These are phyloP conservation scores for Globisporangium okanoganense DNA, from an alignment of 352 stramenopile species.

Conservation along the genomic window DNA sequence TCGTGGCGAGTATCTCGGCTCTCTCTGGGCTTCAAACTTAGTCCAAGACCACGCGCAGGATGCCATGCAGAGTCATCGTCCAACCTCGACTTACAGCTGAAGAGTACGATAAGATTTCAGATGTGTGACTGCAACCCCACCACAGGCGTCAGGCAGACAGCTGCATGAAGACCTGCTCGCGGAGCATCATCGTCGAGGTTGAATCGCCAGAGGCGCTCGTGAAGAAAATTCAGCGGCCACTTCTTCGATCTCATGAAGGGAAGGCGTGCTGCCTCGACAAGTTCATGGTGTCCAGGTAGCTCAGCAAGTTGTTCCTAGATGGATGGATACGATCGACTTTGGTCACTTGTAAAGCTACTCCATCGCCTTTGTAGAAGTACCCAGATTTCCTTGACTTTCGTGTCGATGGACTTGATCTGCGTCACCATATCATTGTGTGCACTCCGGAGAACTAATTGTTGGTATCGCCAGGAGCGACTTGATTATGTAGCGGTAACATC, in stretches of 20 bases:
- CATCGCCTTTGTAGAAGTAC: not conserved
- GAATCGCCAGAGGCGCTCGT: not conserved
- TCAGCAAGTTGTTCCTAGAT: not conserved
- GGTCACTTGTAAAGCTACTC: not conserved
- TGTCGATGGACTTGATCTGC: not conserved
- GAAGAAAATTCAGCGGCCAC: conserved; percentile 2
- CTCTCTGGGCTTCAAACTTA: no score
- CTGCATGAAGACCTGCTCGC: no score
- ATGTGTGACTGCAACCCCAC: no score
- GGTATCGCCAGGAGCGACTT: not conserved
- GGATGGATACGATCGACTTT: not conserved
- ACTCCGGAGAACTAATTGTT: not conserved
- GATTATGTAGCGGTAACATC: not conserved
- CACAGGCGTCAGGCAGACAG: no score
- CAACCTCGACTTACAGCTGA: no score
- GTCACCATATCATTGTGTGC: not conserved
- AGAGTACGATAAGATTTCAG: no score
- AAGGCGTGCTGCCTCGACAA: not conserved
- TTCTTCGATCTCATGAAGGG: conserved; percentile 3
- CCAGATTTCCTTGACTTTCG: not conserved
- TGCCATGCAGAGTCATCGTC: no score
- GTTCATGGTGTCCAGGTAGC: not conserved
- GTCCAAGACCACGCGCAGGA: no score
- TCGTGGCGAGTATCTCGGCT: no score
- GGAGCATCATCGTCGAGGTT: conserved; percentile 1